These are phyloP conservation scores for Danielia oregonensis DNA, from an alignment of 805 yeast genomes.

Conservation along the genomic window DNA sequence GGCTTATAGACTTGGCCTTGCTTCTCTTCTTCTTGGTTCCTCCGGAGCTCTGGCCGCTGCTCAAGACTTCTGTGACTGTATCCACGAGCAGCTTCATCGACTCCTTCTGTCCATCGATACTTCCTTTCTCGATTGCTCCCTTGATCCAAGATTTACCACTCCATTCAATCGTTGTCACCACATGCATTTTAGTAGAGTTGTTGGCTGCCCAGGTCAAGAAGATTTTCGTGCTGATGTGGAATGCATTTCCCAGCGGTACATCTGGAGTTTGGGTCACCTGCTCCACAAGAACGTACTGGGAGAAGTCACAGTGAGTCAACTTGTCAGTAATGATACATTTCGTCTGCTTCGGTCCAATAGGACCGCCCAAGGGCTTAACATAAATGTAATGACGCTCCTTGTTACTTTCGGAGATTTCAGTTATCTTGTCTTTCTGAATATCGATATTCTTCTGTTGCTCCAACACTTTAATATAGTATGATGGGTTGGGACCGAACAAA, in stretches of 20 bases:
- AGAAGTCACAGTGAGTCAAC: slow-evolving; percentile 51
- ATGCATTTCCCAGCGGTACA: slow-evolving; percentile 91
- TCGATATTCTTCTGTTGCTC: slow-evolving; percentile 26
- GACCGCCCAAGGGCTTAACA: slow-evolving; percentile 67
- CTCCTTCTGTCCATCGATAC: slow-evolving; percentile 72
- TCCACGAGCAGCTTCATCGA: slow-evolving; percentile 13
- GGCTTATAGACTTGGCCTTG: slow-evolving; percentile 8
- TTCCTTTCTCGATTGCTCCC: slow-evolving; percentile 80
- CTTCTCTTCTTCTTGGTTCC: slow-evolving; percentile 12
- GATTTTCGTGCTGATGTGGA: slow-evolving; percentile 69
- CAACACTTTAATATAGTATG: slow-evolving; percentile 35
- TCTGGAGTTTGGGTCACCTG: slow-evolving; percentile 79
- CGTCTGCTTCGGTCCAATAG: slow-evolving; percentile 93
- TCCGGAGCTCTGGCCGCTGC: slow-evolving; percentile 5
- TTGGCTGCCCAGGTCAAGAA: slow-evolving; percentile 70
- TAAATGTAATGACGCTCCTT: slow-evolving; percentile 58
- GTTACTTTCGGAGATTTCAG: slow-evolving; percentile 33
- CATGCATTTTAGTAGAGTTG: slow-evolving; percentile 55
- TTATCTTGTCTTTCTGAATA: slow-evolving; percentile 23
- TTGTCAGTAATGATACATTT: slow-evolving; percentile 60
- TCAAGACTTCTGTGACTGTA: slow-evolving; percentile 7
- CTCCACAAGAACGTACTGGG: slow-evolving; percentile 54
- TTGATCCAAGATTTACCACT: slow-evolving; percentile 90
- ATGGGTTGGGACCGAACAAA: slow-evolving; percentile 60
- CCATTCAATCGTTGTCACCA: slow-evolving; percentile 81